Conservation (phyloP, 2,329 filamentous ascomycete species). For the Venturiaceae sp. region DNA sequence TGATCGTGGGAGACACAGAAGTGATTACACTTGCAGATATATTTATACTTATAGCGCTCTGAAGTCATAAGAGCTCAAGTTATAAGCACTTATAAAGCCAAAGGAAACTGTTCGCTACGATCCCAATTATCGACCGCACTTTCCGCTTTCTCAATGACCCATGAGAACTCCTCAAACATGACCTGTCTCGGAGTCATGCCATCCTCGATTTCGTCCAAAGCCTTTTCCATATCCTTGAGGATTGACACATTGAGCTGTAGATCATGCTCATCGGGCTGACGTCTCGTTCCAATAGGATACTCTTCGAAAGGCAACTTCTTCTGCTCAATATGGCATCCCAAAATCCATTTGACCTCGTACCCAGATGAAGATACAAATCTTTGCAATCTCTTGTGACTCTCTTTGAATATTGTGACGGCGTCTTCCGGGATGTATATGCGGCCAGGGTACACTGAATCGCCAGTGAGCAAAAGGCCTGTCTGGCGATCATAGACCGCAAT, state of each 20-base stretch:
- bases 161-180: not conserved
- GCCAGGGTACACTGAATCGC: not conserved
- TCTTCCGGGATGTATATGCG: not conserved
- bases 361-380: not conserved
- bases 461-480: not conserved
- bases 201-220: not conserved
- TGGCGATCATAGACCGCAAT: not conserved
- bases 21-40: not conserved
- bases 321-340: conserved; percentile 1
- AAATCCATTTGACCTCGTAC: not conserved
- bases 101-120: not conserved
- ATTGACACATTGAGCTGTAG: not conserved
- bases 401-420: not conserved
- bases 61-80: not conserved
- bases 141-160: not conserved
- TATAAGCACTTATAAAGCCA: not conserved
- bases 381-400: not conserved
- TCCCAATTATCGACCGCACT: not conserved
- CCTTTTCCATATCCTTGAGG: not conserved
- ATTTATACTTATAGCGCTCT: not conserved
- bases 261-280: not conserved
- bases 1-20: no score
- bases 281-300: not conserved
- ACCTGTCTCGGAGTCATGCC: not conserved
- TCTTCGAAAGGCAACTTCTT: not conserved